phyloP scores from a whole-genome alignment of 2,329 filamentous ascomycete genomes.

The Ascocoryne sarcoides region DNA sequence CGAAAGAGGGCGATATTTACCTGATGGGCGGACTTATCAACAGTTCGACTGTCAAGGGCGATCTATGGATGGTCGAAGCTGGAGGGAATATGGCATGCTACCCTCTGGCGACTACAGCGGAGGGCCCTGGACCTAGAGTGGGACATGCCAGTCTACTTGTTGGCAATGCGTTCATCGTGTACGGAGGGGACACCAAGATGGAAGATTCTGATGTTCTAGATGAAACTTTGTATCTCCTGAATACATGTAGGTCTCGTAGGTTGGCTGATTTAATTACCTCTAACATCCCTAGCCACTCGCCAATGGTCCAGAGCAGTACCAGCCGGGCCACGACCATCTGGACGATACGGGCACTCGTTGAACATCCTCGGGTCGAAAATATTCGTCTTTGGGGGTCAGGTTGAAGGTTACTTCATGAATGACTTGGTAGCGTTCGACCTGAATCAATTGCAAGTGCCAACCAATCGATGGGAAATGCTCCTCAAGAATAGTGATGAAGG shows the following conservation, averaged over 20 bases:
- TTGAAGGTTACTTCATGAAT: slow-evolving; percentile 97
- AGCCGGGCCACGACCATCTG: slow-evolving; percentile 73
- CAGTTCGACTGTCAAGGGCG: slow-evolving; percentile 89
- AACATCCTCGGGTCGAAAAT: slow-evolving; percentile 97
- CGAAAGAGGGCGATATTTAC: slow-evolving; percentile 95
- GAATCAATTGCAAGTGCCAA: slow-evolving; percentile 84
- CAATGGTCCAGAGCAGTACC: slow-evolving; percentile 96
- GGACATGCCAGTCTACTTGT: slow-evolving; percentile 90
- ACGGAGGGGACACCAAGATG: slow-evolving; percentile 95
- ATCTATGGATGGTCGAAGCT: slow-evolving; percentile 95
- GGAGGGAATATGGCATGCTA: slow-evolving; percentile 83
- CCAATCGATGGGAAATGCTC: slow-evolving; percentile 92
- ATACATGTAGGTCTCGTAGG: slow-evolving; percentile 70
- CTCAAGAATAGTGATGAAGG: slow-evolving; percentile 62
- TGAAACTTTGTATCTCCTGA: slow-evolving; percentile 91
- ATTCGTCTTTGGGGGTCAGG: slow-evolving; percentile 94
- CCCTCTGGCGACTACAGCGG: slow-evolving; percentile 81
- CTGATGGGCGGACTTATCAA: slow-evolving; percentile 96
- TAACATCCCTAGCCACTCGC: slow-evolving; percentile 62
- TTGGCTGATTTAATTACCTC: slow-evolving; percentile 1
- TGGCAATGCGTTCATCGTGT: slow-evolving; percentile 97
- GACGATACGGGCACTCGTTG: slow-evolving; percentile 89
- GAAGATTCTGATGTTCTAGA: slow-evolving; percentile 87
- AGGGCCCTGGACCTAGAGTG: slow-evolving; percentile 89
- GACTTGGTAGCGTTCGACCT: slow-evolving; percentile 92